phyloP scores from a whole-genome alignment of 1,139 yeast species.

The Casaregolazyma suthepensis region DNA sequence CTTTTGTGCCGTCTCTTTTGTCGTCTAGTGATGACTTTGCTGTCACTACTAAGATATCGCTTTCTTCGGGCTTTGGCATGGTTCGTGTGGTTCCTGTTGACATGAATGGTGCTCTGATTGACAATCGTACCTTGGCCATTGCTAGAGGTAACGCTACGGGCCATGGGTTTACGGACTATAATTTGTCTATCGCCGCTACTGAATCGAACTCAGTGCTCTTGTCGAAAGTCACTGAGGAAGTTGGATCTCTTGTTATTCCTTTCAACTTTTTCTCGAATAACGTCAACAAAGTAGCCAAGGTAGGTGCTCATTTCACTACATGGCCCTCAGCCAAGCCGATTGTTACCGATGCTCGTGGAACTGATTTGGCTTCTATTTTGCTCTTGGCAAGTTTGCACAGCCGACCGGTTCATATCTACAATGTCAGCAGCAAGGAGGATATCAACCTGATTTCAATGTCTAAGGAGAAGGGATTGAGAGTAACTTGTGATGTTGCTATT shows the following conservation, averaged over 20 bases:
- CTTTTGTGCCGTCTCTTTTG: constrained; percentile 68
- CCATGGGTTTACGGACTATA: constrained; percentile 70
- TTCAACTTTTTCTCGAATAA: constrained; percentile 63
- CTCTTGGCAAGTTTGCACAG: constrained; percentile 83
- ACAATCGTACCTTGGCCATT: constrained; percentile 55
- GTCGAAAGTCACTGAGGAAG: constrained; percentile 56
- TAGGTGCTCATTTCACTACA: constrained; percentile 69
- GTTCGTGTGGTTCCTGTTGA: constrained; percentile 75
- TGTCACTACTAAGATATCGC: constrained; percentile 60
- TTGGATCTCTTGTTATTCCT: constrained; percentile 77
- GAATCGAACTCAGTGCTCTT: constrained; percentile 59
- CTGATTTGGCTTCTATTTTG: constrained; percentile 85
- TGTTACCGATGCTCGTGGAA: constrained; percentile 85
- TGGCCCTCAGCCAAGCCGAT: constrained; percentile 88
- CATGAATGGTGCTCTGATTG: constrained; percentile 56
- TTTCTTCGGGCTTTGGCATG: constrained; percentile 86
- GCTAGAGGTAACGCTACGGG: constrained; percentile 46
- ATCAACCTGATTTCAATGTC: constrained; percentile 79
- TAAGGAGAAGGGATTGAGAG: constrained; percentile 71
- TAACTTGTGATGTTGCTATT: constrained; percentile 87
- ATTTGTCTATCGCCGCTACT: constrained; percentile 78
- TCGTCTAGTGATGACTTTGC: constrained; percentile 48
- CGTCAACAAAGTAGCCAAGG: constrained; percentile 60
- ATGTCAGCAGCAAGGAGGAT: constrained; percentile 76
- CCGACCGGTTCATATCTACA: constrained; percentile 84